Evolutionary conservation across 2,329 filamentous ascomycete genomes (phyloP), one percentile per base, ranked within the genome.

Genomic region (Penicillium sp.): DNA sequence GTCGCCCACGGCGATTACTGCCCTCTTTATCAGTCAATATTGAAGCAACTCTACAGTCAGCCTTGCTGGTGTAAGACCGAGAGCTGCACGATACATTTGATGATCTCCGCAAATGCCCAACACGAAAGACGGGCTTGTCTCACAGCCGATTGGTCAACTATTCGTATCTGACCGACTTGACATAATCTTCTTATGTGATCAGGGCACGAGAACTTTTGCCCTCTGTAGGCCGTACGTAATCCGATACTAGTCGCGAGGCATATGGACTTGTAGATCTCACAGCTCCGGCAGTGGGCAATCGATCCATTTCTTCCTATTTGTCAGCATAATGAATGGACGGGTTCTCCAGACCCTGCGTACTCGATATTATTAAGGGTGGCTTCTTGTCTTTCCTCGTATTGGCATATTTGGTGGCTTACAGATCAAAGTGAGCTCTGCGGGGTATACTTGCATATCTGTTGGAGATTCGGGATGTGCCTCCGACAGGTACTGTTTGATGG

Each of bases 381-480:
- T n/a, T 49, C 19, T 51, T 13, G 10, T 49, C 19, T 51, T 13
- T 19, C 47, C 57, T 59, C 57, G 57, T 55, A 54, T 59, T 24
- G 40, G n/a, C 4, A 51, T 30, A 10, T 17, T 58, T 22, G 6
- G 45, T 42, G 56, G 56, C 45, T 53, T 59, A 50, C 38, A 37
- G 56, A 50, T 50, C 42, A 2, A 30, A 26, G 8, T 15, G 28
- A 30, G 38, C 22, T 44, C 22, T 53, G 30, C 49, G 51, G 56
- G 49, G 13, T n/a, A 37, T 19, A 37, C 28, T 17, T 35, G 47
- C 33, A 8, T 19, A 22, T 22, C 37, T 38, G 26, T 51, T 47
- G 44, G 24, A 47, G 10, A 47, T 17, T 47, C n/a, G 26, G 47
- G 51, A n/a, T 40, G 13, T n/a, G 51, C 33, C 35, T 38, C 51